These are phyloP conservation scores for Colletotrichum trifolii DNA, from an alignment of 2,329 filamentous ascomycete species.

Conservation along the genomic window DNA sequence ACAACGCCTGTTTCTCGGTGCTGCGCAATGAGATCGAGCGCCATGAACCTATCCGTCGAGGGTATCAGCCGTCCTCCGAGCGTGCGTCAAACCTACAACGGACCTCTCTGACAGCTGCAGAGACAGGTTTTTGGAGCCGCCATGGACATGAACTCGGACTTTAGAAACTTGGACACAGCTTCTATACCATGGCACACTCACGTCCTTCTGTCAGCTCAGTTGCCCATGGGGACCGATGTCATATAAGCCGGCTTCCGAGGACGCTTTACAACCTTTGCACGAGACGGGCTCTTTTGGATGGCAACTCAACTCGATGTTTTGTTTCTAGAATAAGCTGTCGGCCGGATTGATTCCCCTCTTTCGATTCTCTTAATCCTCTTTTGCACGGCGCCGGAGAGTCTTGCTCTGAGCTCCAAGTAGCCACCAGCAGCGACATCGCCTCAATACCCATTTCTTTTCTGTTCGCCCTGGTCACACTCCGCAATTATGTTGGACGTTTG, in stretches of 20 bases:
- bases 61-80: constrained; percentile 17
- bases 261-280: not conserved
- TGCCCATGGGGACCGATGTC: constrained; percentile 5
- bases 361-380: constrained; percentile 3
- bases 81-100: constrained; percentile 32
- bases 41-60: constrained; percentile 25
- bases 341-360: constrained; percentile 20
- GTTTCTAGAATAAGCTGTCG: constrained; percentile 15
- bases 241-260: constrained; percentile 34
- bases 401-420: constrained; percentile 24
- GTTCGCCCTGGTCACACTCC: not conserved
- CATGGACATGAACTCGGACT: constrained; percentile 16
- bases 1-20: constrained; percentile 34
- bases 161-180: not conserved
- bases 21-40: constrained; percentile 20
- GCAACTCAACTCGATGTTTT: constrained; percentile 10
- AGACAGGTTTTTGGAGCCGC: constrained; percentile 5
- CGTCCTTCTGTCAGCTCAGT: not conserved
- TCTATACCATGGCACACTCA: not conserved
- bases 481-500: constrained; percentile 17
- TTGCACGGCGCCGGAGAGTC: constrained; percentile 11
- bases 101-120: constrained; percentile 20
- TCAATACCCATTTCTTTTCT: not conserved
- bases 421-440: not conserved
- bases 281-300: not conserved